Conservation (phyloP, 179 eudicot species). For the Silene vulgaris region DNA sequence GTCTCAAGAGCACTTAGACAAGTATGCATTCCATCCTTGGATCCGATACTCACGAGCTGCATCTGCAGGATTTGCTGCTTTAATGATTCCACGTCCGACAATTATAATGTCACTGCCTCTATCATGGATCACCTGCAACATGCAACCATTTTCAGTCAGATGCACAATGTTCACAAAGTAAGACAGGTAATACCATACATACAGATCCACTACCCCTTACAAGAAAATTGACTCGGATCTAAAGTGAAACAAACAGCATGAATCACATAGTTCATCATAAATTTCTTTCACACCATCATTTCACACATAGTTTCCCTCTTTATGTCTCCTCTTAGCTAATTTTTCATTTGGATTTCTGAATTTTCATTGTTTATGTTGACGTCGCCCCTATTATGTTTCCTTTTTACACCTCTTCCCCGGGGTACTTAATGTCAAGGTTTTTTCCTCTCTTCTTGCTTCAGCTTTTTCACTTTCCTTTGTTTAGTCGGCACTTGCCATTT, state of each 20-base stretch:
- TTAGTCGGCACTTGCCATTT: no score
- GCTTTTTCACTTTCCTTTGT: no score
- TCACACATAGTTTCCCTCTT: background rate
- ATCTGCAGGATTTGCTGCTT: conserved; percentile 66
- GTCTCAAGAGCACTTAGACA: conserved; percentile 39
- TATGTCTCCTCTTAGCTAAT: background rate
- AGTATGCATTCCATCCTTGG: conserved; percentile 85
- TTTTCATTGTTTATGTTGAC: background rate
- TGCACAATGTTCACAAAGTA: no score
- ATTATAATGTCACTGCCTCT: conserved; percentile 78
- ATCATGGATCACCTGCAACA: conserved; percentile 53
- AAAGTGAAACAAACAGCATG: background rate
- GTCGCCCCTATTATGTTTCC: background rate
- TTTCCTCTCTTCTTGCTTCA: no score
- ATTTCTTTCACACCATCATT: background rate
- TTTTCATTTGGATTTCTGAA: background rate
- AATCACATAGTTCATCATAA: background rate
- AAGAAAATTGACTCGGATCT: background rate
- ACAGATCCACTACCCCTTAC: background rate
- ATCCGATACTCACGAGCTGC: conserved; percentile 64
- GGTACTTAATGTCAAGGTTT: no score
- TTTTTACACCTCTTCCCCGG: background rate
- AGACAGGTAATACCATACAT: background rate
- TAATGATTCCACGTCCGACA: conserved; percentile 77
- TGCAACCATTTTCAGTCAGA: conserved; percentile 6